Percentiles rank a stretch among this genome's conserved stretches.
phyloP scores from a whole-genome alignment of 768 basidiomycete species.

The Termitomyces sp. region DNA sequence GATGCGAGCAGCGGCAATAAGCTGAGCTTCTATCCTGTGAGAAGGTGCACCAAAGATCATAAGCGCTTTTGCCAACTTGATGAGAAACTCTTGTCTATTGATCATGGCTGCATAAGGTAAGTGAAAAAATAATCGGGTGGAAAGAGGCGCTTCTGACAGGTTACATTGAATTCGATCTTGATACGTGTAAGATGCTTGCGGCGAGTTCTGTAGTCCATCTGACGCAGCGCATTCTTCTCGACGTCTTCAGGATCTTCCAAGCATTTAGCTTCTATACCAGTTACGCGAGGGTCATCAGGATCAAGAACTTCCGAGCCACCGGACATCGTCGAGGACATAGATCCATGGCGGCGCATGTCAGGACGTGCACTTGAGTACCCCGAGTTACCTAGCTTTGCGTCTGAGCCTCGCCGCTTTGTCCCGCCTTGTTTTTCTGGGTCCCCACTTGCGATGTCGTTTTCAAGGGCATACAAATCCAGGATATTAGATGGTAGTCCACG shows the following conservation, averaged over 20 bases:
- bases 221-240: conserved; percentile 52
- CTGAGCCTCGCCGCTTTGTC: conserved; percentile 9
- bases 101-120: conserved; percentile 52
- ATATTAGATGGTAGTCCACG: conserved; percentile 46
- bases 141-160: conserved; percentile 37
- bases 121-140: neutral
- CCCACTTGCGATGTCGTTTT: conserved; percentile 19
- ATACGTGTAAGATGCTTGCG: conserved; percentile 60
- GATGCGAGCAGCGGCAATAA: conserved; percentile 81
- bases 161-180: conserved; percentile 70
- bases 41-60: conserved; percentile 93
- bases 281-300: conserved; percentile 67
- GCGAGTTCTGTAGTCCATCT: conserved; percentile 63
- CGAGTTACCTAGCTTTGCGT: conserved; percentile 15
- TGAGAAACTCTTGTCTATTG: conserved; percentile 78
- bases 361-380: conserved; percentile 18
- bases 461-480: conserved; percentile 44
- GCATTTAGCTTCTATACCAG: conserved; percentile 43
- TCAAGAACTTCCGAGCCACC: conserved; percentile 51
- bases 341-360: conserved; percentile 32
- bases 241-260: conserved; percentile 57
- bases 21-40: conserved; percentile 90
- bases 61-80: conserved; percentile 78
- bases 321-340: conserved; percentile 36
- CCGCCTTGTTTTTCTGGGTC: conserved; percentile 9